Evolutionary conservation across 805 yeast genomes (phyloP), one percentile per base, ranked within the genome.

Genomic region (Lachancea meyersii): DNA sequence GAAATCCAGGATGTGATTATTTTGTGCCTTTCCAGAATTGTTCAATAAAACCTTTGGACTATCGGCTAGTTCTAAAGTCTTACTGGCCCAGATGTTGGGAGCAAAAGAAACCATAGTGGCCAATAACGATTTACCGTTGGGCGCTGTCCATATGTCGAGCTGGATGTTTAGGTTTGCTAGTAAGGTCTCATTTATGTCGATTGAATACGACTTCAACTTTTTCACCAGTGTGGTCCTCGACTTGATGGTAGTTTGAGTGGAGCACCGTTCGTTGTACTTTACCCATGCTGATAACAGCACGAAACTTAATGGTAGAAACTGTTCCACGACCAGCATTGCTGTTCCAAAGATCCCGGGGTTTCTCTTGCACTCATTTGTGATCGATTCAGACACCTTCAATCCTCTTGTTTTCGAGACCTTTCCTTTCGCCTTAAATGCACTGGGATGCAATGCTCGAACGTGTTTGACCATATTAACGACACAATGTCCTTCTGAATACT

Each of bases 1-100:
- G 22, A 43, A 31, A 27, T 43, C 46, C n/a, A 43, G 38, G 10
- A 43, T 24, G 27, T 43, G 46, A 5, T 37, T 20, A 31, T 38
- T 37, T 27, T 18, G 36, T 13, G 37, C 36, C 13, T 6, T 2
- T 10, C 27, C 27, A 24, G n/a, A 17, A 23, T 31, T 19, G 40
- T 32, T 43, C 11, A 38, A 30, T 22, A 43, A 24, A 11, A 23
- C 10, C 11, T 7, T 23, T 7, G 26, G 26, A 16, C 10, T 31
- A 5, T 11, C 22, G 13, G 33, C 6, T 8, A 26, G n/a, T 22
- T 26, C 27, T 17, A 5, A 21, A 11, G 18, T 16, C 33, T 16
- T 26, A 16, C 17, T 19, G 27, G 40, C 22, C 36, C 17, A 8
- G 35, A 35, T 9, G 22, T 36, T 24, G 8, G 46, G 46, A 11